Conservation (phyloP, 305 asterid species). For the Withania somnifera region DNA sequence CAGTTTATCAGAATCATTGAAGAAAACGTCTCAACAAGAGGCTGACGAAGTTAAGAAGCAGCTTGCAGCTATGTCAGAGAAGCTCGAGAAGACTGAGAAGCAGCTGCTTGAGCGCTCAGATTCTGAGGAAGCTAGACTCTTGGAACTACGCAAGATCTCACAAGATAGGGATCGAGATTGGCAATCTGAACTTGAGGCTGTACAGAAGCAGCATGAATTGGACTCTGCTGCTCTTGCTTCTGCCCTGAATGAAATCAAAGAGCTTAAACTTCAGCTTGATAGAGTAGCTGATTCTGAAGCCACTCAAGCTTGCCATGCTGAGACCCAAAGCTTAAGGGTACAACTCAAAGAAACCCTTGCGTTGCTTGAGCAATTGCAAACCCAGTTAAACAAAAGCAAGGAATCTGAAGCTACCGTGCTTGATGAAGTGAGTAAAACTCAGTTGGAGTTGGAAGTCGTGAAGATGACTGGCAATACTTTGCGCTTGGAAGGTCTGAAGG, state of each 20-base stretch:
- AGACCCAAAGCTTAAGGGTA: slow-evolving; percentile 16
- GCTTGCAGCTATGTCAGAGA: slow-evolving; percentile 38
- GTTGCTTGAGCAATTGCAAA: slow-evolving; percentile 44
- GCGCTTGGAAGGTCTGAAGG: slow-evolving; percentile 9
- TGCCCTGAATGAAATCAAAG: slow-evolving; percentile 57
- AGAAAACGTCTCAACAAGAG: slow-evolving; percentile 53
- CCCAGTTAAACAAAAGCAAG: slow-evolving; percentile 42
- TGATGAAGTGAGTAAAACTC: slow-evolving; percentile 47
- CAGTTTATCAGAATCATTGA: slow-evolving; percentile 55
- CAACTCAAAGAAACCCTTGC: slow-evolving; percentile 54
- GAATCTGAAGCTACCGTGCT: slow-evolving; percentile 50
- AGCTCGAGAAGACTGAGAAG: slow-evolving; percentile 51
- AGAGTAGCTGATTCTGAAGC: slow-evolving; percentile 44
- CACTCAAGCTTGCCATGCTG: slow-evolving; percentile 52
- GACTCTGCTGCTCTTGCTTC: slow-evolving; percentile 65
- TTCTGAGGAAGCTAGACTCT: slow-evolving; percentile 56
- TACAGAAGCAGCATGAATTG: slow-evolving; percentile 58
- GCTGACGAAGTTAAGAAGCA: slow-evolving; percentile 58
- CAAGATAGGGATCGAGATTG: slow-evolving; percentile 73
- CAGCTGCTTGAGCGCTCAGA: slow-evolving; percentile 43
- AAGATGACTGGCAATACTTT: slow-evolving; percentile 6
- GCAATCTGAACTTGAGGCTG: slow-evolving; percentile 74
- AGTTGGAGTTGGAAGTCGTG: slow-evolving; percentile 27
- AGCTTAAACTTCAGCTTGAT: slow-evolving; percentile 55
- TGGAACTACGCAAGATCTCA: slow-evolving; percentile 60